Base-by-base conservation (phyloP, 192 early-diverging fungal species). In the Dimargaris cristalligena region DNA sequence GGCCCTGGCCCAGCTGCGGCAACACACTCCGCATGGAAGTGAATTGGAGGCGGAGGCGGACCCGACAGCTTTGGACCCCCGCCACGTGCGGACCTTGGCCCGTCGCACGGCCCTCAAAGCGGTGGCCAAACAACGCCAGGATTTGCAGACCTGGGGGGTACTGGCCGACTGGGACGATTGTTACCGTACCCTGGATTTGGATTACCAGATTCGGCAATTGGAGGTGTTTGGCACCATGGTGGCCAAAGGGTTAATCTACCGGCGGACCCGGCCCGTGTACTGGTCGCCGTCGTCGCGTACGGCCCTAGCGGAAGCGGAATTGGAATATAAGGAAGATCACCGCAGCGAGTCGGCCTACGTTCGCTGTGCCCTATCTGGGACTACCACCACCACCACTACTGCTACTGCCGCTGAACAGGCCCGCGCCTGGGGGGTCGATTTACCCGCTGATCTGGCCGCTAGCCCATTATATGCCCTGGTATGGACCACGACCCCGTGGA, bases 401-500 rank as follows among this genome's bases (percentile, higher is more conserved):
- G 67, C 65, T 4, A 29, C 34, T 14, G 54, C 16, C 34, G 4
- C 54, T 16, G 16, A 6, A 41, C 16, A 10, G 38, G 38, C 38
- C 38, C 6, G 16, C 6, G 8, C 8, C 8, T 16, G 6, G 8
- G 38, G 38, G 8, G 38, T 41, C 8, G 8, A 41, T 6, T 16
- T 41, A 10, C 38, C 6, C 6, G n/a, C n/a, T n/a, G 16, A 6
- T 6, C 16, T 41, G 38, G 8, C 6, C 38, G 16, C 6, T 16
- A 6, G 13, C 4, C 47, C 47, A 4, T 10, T 73, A 41, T 71
- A 58, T 55, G 72, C 70, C 58, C 62, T 87, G 11, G 73, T 87
- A 14, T 89, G 87, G 87, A 87, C 85, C 1, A 89, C 87, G 0
- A 89, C 87, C 3, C 87, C 87, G 0, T 87, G 87, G 87, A 87